Base-by-base conservation (phyloP, 2,329 filamentous ascomycete species). In the Penicillium sp. region DNA sequence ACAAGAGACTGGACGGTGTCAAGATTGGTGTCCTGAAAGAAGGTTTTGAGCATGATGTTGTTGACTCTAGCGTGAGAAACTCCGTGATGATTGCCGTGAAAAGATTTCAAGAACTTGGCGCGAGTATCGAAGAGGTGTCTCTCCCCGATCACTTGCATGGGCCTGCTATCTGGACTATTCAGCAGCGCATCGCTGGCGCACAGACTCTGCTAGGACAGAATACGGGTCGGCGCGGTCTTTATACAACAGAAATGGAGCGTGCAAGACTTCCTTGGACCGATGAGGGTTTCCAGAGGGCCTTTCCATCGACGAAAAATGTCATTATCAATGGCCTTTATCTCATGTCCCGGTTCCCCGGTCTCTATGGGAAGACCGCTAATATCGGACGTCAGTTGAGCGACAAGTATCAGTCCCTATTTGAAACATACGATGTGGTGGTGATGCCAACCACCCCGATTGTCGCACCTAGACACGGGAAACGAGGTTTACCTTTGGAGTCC, bases 211-310 rank as follows among this genome's bases (percentile, higher is more conserved):
- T 67, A 4, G 63, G 63, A 33, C 58, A 75, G 40, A 58, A 70
- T 31, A 59, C 74, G 51, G 64, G 77, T 0, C 62, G 75, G 21
- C 60, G 75, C 20, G 72, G 72, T 0, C 67, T 78, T 4, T 66
- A 68, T 9, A 66, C 77, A 53, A 69, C 70, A 1, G 71, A 75
- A n/a, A 68, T 78, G 21, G 75, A 79, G 43, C 54, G 63, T 4
- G 63, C 71, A 3, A 63, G 76, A 14, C 65, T 74, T 4, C 71
- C 71, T 0, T 71, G 70, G 65, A 70, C 64, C 1, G 62, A 70
- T 16, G 61, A 69, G 5, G 72, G 69, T 36, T 80, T 77, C 55
- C 67, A 76, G 26, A 70, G 74, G 23, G 50, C 71, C 67, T 10
- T 58, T 13, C 57, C 56, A 0, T 71, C 73, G 0, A 78, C 75